Conservation (phyloP, 2,329 filamentous ascomycete genomes). For the Sphaerulina populicola region DNA sequence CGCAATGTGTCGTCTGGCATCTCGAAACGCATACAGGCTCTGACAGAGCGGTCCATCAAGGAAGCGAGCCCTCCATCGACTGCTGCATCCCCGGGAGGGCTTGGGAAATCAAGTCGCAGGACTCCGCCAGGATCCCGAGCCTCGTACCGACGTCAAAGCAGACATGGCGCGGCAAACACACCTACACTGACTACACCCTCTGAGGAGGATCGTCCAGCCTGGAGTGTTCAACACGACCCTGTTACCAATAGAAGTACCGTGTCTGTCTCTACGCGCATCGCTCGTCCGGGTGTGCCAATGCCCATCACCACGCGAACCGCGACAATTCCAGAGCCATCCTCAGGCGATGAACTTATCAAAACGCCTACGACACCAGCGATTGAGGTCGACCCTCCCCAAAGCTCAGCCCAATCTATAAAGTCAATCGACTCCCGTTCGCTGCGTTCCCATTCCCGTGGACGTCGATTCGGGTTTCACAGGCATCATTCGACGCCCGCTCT, state of each 20-base stretch:
- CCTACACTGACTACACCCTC: slow-evolving; percentile 13
- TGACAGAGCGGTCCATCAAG: slow-evolving; percentile 59
- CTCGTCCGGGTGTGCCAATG: slow-evolving; percentile 49
- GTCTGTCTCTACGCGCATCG: slow-evolving; percentile 78
- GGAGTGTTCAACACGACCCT: slow-evolving; percentile 36
- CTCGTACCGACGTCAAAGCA: slow-evolving; percentile 19
- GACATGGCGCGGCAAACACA: slow-evolving; percentile 14
- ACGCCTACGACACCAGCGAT: slow-evolving; percentile 8
- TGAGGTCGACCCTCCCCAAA: slow-evolving; percentile 13
- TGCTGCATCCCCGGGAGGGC: slow-evolving; percentile 11
- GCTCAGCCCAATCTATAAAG: slow-evolving; percentile 15
- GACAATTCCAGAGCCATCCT: slow-evolving; percentile 41
- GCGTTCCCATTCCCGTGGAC: slow-evolving; percentile 16
- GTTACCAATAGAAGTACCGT: slow-evolving; percentile 58
- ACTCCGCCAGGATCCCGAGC: slow-evolving; percentile 17
- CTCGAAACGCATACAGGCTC: slow-evolving; percentile 84
- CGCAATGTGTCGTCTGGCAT: slow-evolving; percentile 82
- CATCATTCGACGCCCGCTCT: slow-evolving; percentile 9
- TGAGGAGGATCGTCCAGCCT: slow-evolving; percentile 31
- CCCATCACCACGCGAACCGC: slow-evolving; percentile 34
- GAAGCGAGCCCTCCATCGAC: slow-evolving; percentile 20
- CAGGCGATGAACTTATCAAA: not conserved
- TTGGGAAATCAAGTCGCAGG: slow-evolving; percentile 12
- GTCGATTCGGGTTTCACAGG: slow-evolving; percentile 13
- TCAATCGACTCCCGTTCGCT: slow-evolving; percentile 19